Base-by-base conservation (phyloP, 1,284 basidiomycete genomes). In the Cerrena zonata region DNA sequence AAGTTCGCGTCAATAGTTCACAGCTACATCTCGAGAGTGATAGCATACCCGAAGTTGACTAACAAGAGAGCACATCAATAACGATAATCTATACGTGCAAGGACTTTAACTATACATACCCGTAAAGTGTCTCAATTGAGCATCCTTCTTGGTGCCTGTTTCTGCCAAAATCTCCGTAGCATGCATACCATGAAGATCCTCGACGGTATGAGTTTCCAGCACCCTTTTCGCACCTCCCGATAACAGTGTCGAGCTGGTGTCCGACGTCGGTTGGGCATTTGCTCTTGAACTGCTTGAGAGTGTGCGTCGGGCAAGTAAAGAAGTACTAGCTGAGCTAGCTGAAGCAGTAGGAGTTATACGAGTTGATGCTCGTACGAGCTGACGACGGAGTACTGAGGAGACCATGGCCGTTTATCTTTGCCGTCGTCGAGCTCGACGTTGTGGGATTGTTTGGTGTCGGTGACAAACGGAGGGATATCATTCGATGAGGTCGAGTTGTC, bases 51-150 rank as follows among this genome's bases (percentile, higher is more conserved):
- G 67, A 94, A 94, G 77, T 94, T 94, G 61, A 94, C 91, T 91
- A 61, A 49, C 40, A 15, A 39, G 23, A 15, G 19, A 24, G 27
- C 27, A 45, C 50, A 51, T 24, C 49, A 51, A 10, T 51, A 45
- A 44, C 18, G 23, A 4, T 22, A 34, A 34, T n/a, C 13, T 19
- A 26, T 25, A 27, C 30, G 37, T 38, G 42, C 27, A 48, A 25
- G 53, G 53, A 57, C 50, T 38, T 2, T 51, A 44, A 50, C 36
- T 48, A 36, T 44, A 72, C 81, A 59, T 62, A 91, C 90, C 89
- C 50, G 91, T 94, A 65, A 94, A 94, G 71, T 94, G 91, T 64
- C 91, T 80, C 79, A 97, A 83, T 67, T 84, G 84, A n/a, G 88
- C 74, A 58, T 92, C 89, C 52, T 80, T 82, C 53, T 82, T 76